Conservation (phyloP, 1,284 basidiomycete species). For the Ustilago lituana region DNA sequence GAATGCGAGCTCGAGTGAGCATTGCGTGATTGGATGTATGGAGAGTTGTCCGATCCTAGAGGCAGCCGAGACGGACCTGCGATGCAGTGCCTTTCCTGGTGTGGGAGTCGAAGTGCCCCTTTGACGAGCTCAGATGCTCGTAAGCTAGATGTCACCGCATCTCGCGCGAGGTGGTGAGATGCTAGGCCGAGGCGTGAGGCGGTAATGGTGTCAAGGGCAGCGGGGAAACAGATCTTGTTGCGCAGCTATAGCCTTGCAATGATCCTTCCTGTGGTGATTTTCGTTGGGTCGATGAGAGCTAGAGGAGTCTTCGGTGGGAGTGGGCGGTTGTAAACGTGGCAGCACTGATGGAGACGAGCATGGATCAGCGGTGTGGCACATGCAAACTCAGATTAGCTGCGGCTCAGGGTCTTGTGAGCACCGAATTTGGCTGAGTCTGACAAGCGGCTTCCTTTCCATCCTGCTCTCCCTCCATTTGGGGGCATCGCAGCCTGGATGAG, state of each 20-base stretch:
- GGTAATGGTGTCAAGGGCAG: constrained; percentile 24
- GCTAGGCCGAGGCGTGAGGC: constrained; percentile 25
- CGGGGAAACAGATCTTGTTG: constrained; percentile 19
- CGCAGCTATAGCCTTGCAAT: constrained; percentile 37
- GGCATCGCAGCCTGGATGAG: too few relatives aligned
- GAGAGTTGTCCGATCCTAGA: background rate
- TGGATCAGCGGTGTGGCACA: constrained; percentile 1
- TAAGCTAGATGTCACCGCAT: constrained; percentile 32
- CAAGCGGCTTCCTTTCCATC: background rate
- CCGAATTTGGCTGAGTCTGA: background rate
- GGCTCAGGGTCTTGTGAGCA: constrained; percentile 7
- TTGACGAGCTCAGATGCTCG: constrained; percentile 17
- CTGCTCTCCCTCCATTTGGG: background rate
- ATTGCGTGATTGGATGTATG: background rate
- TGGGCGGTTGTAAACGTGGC: too few relatives aligned
- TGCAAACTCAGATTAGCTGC: background rate
- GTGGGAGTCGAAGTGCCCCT: background rate
- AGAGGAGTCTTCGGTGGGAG: too few relatives aligned
- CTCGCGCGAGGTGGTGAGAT: constrained; percentile 21
- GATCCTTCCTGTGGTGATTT: constrained; percentile 1
- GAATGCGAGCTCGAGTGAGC: constrained; percentile 33
- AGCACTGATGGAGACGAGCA: constrained; percentile 1
- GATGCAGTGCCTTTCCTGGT: constrained; percentile 15
- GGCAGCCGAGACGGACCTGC: constrained; percentile 38
- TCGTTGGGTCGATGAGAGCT: too few relatives aligned